These are phyloP conservation scores for Metschnikowia peoriensis DNA, from an alignment of 805 yeast species.

Conservation along the genomic window DNA sequence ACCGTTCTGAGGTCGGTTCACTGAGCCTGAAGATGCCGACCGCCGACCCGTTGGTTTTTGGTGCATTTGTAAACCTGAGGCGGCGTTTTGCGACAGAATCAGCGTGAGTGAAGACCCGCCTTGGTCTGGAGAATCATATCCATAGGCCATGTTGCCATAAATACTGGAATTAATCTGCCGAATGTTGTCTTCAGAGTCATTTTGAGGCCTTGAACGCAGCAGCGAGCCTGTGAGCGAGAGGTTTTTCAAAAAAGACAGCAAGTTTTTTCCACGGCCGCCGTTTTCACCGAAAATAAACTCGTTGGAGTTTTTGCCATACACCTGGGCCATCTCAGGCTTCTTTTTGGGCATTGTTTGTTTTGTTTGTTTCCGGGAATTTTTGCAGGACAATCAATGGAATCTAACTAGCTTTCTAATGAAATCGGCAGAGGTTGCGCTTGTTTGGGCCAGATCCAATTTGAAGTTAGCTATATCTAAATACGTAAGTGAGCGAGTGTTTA, in stretches of 20 bases:
- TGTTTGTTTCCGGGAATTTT: neutral
- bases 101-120: conserved; percentile 11
- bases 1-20: neutral
- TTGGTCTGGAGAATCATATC: conserved; percentile 17
- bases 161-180: conserved; percentile 36
- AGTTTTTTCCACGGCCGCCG: conserved; percentile 65
- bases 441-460: no score
- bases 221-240: conserved; percentile 35
- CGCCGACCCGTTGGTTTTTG: neutral
- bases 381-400: neutral
- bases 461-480: no score
- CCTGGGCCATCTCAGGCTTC: conserved; percentile 46
- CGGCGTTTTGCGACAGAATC: neutral
- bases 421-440: no score
- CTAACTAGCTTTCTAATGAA: no score
- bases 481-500: no score
- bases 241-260: conserved; percentile 50
- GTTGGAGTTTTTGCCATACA: conserved; percentile 37
- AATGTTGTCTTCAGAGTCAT: conserved; percentile 16
- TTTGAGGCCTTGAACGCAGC: conserved; percentile 15
- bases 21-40: neutral
- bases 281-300: conserved; percentile 67
- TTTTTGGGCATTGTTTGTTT: conserved; percentile 38
- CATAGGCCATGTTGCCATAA: conserved; percentile 38
- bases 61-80: neutral